Evolutionary conservation across 2,329 filamentous ascomycete genomes (phyloP).

Genomic region (Fusarium oxysporum): DNA sequence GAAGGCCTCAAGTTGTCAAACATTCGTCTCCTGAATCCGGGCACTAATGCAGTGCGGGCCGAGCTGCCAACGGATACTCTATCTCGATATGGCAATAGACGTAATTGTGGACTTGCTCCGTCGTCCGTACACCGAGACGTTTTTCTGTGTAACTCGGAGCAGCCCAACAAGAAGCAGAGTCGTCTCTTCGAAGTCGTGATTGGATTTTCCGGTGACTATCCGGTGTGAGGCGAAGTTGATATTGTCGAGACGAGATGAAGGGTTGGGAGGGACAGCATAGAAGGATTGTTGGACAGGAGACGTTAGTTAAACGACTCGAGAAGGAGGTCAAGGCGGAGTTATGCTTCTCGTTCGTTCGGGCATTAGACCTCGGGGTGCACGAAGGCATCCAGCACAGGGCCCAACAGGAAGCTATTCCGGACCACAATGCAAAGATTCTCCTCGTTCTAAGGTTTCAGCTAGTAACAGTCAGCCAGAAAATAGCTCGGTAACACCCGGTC

Average conservation of each 20-base stretch:
- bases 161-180: slow-evolving; percentile 12
- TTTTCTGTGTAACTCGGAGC: slow-evolving; percentile 21
- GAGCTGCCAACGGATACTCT: slow-evolving; percentile 24
- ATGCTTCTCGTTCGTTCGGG: not conserved
- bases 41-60: slow-evolving; percentile 34
- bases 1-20: slow-evolving; percentile 19
- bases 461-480: not conserved
- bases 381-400: not conserved
- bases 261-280: not conserved
- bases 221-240: not conserved
- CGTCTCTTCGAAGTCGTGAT: slow-evolving; percentile 14
- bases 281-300: not conserved
- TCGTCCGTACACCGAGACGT: not conserved
- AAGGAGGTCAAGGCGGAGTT: not conserved
- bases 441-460: slow-evolving; percentile 21
- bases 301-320: not conserved
- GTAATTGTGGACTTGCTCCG: not conserved
- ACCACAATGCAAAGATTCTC: not conserved
- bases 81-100: slow-evolving; percentile 12
- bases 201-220: slow-evolving; percentile 6
- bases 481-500: slow-evolving; percentile 9
- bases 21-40: slow-evolving; percentile 5
- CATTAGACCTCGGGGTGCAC: not conserved
- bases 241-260: not conserved
- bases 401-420: slow-evolving; percentile 34